Base-by-base conservation (phyloP, 2,329 filamentous ascomycete species). In the Fusarium sp. region DNA sequence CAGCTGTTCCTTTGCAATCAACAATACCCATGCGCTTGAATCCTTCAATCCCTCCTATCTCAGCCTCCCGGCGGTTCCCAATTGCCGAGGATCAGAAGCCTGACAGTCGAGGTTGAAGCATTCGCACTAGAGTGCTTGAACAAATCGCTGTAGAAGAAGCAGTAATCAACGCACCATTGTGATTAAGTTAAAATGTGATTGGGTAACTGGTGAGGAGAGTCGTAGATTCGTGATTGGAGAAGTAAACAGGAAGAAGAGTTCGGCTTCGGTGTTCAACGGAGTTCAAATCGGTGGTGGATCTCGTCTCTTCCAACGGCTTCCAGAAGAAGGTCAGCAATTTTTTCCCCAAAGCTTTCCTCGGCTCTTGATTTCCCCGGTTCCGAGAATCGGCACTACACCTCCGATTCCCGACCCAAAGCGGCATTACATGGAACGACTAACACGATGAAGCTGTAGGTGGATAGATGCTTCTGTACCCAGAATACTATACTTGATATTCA, bases 261-360 rank as follows among this genome's bases (percentile, higher is more conserved):
- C 48, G 59, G 58, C 47, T 61, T 64, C 62, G 66, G 57, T 63
- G 67, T 59, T 72, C 61, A 63, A 73, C 58, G 61, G 70, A 60
- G 59, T 71, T 75, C 67, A 71, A 69, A 63, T 61, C 66, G 63
- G 64, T 46, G 61, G 73, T 76, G 77, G 77, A 76, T 71, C 75
- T 78, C 67, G 39, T 67, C 61, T 74, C 67, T 79, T 79, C 78
- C 61, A 80, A 79, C 70, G 78, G 76, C 78, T 80, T 80, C 78
- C 76, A 80, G 76, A 79, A 78, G 71, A 70, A 58, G 57, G 71
- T 69, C 70, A 72, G 73, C 75, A 78, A 79, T 78, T 79, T 79
- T 79, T 80, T 74, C 67, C 64, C 55, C 47, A 63, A 65, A 58
- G 69, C 69, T 58, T 41, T 42, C 20, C 11, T 65, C 75, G 76